A percentile compares a stretch with the other conserved stretches of the same genome.
phyloP scores from a whole-genome alignment of 306 rosid genomes.

The Casuarina cunninghamiana region DNA sequence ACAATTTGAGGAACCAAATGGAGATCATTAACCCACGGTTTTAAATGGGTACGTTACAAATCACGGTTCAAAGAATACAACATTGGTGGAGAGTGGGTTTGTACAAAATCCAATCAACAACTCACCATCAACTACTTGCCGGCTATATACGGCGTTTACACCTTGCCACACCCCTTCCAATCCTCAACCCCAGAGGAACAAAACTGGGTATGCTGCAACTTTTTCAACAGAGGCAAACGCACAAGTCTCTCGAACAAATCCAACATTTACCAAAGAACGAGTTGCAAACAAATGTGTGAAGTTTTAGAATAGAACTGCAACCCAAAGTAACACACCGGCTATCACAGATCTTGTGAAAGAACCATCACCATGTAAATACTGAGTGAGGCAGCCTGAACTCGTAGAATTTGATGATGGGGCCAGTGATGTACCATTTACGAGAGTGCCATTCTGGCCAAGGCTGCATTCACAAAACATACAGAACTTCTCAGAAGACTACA shows the following conservation, averaged over 20 bases:
- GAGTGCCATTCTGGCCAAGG: slow-evolving; percentile 56
- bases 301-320: slow-evolving; percentile 51
- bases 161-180: slow-evolving; percentile 42
- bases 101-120: slow-evolving; percentile 47
- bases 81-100: slow-evolving; percentile 31
- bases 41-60: slow-evolving; percentile 19
- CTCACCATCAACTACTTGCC: slow-evolving; percentile 36
- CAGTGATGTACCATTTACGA: slow-evolving; percentile 48
- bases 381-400: slow-evolving; percentile 54
- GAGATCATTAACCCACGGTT: slow-evolving; percentile 22
- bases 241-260: slow-evolving; percentile 31
- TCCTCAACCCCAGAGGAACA: slow-evolving; percentile 43
- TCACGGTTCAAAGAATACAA: slow-evolving; percentile 42
- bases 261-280: slow-evolving; percentile 15
- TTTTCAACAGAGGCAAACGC: slow-evolving; percentile 30
- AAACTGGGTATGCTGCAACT: slow-evolving; percentile 56
- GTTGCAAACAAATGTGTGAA: slow-evolving; percentile 17
- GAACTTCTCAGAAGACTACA: slow-evolving; percentile 19
- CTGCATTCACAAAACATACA: slow-evolving; percentile 39
- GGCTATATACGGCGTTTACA: slow-evolving; percentile 36
- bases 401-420: slow-evolving; percentile 78
- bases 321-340: slow-evolving; percentile 39
- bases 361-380: slow-evolving; percentile 36
- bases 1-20: slow-evolving; percentile 4
- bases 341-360: slow-evolving; percentile 52